Base-by-base conservation (phyloP, 371 early-diverging fungal species). In the Mucor sp. region DNA sequence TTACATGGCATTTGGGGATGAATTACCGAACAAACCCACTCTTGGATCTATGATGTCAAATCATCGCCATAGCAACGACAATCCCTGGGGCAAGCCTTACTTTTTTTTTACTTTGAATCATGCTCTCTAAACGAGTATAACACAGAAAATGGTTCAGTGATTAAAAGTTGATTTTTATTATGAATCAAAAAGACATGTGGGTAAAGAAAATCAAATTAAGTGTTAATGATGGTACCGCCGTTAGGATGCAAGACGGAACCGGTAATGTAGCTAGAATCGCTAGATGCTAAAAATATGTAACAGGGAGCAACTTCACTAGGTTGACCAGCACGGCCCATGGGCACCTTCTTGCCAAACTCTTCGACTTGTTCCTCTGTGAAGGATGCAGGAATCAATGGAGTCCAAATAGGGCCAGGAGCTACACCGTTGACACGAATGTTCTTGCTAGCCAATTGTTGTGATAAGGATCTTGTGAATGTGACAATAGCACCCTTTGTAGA, bases 371-470 rank as follows among this genome's bases (percentile, higher is more conserved):
- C 82, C n/a, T 78, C 75, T 37, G 79, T 69, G 58, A 80, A 78
- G 55, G 83, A 83, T 60, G 86, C 79, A 53, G 80, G 83, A 35
- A 82, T 84, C 62, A 85, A 68, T n/a, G 82, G 85, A 17, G 87
- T 86, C 59, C 82, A 80, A 50, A 85, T 79, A 59, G 79, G 77
- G 21, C 60, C 60, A 53, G 79, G 83, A n/a, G 84, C 85, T 39
- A 85, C 78, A 11, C 79, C 74, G 55, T 86, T 84, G 6, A 84
- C 83, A 19, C 82, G 74, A 44, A 86, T 86, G n/a, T 27, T 27
- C 48, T 76, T 65, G 8, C 65, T 65, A 15, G 81, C 84, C 7
- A 86, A 68, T 58, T 84, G 81, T 57, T 68, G 74, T 21, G 86
- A 74, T 15, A 82, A 62, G 6, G 75, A 66, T 23, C 83, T 62